A percentile compares a stretch with the other conserved stretches of the same genome.
Evolutionary conservation across 805 yeast genomes (phyloP).

Genomic region (Ogataea zsoltii): DNA sequence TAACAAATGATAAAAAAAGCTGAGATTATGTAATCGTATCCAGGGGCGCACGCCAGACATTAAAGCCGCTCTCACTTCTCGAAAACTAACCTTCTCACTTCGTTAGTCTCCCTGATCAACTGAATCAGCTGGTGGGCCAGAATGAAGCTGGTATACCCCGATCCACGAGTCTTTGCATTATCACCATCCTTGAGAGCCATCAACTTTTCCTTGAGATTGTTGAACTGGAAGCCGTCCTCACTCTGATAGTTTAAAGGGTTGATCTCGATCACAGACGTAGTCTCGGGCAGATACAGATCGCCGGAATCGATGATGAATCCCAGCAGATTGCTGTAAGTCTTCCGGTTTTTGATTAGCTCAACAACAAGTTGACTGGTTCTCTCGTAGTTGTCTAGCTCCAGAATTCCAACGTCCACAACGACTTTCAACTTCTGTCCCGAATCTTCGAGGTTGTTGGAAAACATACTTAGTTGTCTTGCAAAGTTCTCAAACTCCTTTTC

Average conservation of each 20-base stretch:
- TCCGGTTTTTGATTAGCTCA: conserved; percentile 21
- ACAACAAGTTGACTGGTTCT: conserved; percentile 7
- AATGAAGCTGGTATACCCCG: conserved; percentile 15
- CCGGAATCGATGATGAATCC: conserved; percentile 46
- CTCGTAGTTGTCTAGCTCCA: conserved; percentile 8
- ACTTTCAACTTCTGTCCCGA: conserved; percentile 25
- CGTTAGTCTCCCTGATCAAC: conserved; percentile 15
- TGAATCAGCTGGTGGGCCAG: conserved; percentile 20
- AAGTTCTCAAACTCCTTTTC: not conserved
- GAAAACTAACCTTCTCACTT: conserved; percentile 2
- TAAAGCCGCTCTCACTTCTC: not conserved
- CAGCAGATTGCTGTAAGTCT: conserved; percentile 25
- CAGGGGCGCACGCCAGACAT: not conserved
- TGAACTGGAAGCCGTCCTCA: conserved; percentile 21
- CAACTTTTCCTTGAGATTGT: conserved; percentile 24
- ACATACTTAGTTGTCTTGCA: not conserved
- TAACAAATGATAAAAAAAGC: conserved; percentile 1
- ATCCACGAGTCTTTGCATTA: conserved; percentile 15
- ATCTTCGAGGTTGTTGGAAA: conserved; percentile 1
- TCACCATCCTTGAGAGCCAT: conserved; percentile 21
- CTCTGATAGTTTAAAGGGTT: conserved; percentile 15
- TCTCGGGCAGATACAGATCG: conserved; percentile 33
- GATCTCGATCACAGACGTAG: conserved; percentile 13
- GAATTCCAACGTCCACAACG: conserved; percentile 28
- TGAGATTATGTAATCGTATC: not conserved